Percentiles rank a stretch among this genome's conserved stretches.
phyloP scores from a whole-genome alignment of 306 rosid species.

The Glycyrrhiza uralensis region DNA sequence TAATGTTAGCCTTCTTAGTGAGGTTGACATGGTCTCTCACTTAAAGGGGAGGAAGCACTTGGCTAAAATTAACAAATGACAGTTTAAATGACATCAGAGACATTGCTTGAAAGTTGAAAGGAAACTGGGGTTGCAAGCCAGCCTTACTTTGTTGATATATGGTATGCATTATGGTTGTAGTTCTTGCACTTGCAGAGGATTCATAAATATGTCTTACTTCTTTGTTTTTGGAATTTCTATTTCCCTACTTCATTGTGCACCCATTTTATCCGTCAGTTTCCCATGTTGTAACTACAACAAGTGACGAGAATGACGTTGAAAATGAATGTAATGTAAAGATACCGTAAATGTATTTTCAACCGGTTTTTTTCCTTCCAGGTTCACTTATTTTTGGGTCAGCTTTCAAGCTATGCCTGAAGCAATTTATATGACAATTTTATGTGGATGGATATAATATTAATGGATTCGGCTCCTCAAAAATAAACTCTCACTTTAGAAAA shows the following conservation, averaged over 20 bases:
- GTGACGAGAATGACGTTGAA: no score
- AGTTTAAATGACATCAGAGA: not conserved
- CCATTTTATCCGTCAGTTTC: no score
- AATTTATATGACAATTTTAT: not conserved
- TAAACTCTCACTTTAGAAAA: not conserved
- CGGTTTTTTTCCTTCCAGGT: no score
- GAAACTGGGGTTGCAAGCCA: not conserved
- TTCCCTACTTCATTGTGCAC: no score
- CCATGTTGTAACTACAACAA: no score
- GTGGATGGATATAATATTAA: not conserved
- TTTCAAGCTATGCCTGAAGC: not conserved
- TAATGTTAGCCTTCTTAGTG: conserved; percentile 22
- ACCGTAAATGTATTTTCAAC: no score
- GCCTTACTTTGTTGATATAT: not conserved
- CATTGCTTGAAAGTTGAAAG: not conserved
- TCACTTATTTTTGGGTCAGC: not conserved
- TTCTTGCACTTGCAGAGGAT: not conserved
- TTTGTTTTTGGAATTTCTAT: no score
- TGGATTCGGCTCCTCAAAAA: not conserved
- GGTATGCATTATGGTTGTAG: not conserved
- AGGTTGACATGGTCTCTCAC: conserved; percentile 25
- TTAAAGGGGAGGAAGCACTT: conserved; percentile 40
- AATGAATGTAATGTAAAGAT: no score
- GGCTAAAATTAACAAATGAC: conserved; percentile 3
- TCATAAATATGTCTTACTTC: no score